Conservation (phyloP, 306 rosid species). For the Abrus pulchellus region DNA sequence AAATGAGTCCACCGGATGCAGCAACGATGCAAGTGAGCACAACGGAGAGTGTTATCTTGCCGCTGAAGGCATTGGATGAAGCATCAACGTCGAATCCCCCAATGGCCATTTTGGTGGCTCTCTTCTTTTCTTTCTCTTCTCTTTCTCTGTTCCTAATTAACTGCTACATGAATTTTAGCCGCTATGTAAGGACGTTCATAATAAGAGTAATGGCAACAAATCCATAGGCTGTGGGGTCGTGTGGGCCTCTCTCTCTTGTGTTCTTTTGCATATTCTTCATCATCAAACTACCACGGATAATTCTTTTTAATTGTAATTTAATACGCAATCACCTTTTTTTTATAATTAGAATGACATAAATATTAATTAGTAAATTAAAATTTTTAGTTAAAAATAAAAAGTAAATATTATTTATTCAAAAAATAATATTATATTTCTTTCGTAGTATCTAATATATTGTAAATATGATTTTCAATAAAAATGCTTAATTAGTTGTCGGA, state of each 20-base stretch:
- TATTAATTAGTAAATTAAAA: no score
- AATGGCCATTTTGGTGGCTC: slow-evolving; percentile 56
- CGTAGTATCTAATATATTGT: no score
- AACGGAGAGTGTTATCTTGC: slow-evolving; percentile 63
- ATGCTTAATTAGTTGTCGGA: no score
- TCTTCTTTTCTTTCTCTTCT: background rate
- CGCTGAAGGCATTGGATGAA: slow-evolving; percentile 21
- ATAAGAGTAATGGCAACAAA: background rate
- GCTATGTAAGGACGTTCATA: background rate
- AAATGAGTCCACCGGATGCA: slow-evolving; percentile 74
- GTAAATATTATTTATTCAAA: no score
- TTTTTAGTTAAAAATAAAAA: no score
- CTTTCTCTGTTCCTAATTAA: background rate
- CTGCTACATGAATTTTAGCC: background rate
- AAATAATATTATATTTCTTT: no score
- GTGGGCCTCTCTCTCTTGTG: background rate
- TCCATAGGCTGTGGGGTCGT: background rate
- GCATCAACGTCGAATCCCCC: slow-evolving; percentile 59
- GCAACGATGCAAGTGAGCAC: slow-evolving; percentile 75
- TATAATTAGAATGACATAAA: no score
- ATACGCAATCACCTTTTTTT: background rate
- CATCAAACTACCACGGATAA: background rate
- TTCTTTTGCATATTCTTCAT: background rate
- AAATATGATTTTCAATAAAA: no score
- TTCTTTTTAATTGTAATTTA: background rate